phyloP scores from a whole-genome alignment of 148 eudicot genomes.

The Arbutus unedo region DNA sequence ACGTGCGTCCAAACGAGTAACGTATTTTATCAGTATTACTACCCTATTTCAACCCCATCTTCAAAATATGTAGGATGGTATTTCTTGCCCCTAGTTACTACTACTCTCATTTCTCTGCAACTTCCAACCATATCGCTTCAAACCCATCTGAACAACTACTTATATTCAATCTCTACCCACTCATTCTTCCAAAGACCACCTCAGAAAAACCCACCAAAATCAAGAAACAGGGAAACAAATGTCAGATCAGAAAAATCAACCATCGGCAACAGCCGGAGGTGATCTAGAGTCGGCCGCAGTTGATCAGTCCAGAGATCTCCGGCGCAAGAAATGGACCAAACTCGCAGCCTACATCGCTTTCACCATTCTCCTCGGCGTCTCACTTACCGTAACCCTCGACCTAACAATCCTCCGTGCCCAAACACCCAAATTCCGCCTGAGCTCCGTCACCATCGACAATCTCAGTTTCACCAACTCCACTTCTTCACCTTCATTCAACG shows the following conservation, averaged over 20 bases:
- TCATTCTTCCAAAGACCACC: neutral
- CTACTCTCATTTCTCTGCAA: neutral
- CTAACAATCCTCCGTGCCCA: neutral
- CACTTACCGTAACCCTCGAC: neutral
- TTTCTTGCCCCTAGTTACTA: neutral
- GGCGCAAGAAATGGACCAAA: neutral
- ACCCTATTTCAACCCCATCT: neutral
- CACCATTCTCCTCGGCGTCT: neutral
- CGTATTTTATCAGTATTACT: no score
- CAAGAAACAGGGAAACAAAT: neutral
- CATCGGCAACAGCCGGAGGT: no score
- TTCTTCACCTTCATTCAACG: neutral
- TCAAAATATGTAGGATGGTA: slow-evolving; percentile 6
- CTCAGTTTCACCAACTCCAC: neutral
- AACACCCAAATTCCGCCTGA: neutral
- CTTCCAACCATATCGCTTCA: neutral
- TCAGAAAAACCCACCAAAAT: neutral
- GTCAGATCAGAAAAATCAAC: no score
- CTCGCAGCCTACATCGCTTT: neutral
- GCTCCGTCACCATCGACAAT: neutral
- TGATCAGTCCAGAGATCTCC: neutral
- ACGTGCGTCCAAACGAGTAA: no score
- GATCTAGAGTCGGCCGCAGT: neutral
- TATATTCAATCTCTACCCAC: neutral
- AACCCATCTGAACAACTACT: neutral